A percentile compares a stretch with the other conserved stretches of the same genome.
These are phyloP conservation scores for Coffea humblotiana DNA, from an alignment of 305 asterid species.

Conservation along the genomic window DNA sequence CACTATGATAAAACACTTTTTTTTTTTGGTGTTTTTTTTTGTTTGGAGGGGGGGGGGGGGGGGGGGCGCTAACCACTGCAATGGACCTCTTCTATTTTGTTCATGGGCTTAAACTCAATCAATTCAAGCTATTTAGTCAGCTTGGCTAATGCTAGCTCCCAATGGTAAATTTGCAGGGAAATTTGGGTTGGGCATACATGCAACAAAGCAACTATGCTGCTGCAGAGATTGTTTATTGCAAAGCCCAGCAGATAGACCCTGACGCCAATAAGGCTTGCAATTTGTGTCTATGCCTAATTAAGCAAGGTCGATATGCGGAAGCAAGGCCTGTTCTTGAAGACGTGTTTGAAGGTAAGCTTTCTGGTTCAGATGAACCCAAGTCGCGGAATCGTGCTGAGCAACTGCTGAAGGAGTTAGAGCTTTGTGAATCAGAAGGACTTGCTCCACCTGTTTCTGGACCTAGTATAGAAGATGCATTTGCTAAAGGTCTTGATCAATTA, in stretches of 20 bases:
- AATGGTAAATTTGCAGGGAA: conserved; percentile 53
- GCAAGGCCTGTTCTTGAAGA: conserved; percentile 62
- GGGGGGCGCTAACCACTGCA: no score
- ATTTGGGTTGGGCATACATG: conserved; percentile 95
- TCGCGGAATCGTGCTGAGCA: conserved; percentile 49
- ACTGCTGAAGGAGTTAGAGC: conserved; percentile 55
- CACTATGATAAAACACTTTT: no score
- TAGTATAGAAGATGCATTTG: conserved; percentile 51
- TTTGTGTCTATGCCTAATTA: conserved; percentile 58
- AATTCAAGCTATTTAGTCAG: not conserved
- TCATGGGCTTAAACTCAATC: not conserved
- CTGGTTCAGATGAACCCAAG: conserved; percentile 64
- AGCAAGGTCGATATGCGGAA: conserved; percentile 55
- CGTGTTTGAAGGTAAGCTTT: conserved; percentile 41
- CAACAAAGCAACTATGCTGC: conserved; percentile 62
- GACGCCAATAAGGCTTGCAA: conserved; percentile 86
- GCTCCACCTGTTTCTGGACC: conserved; percentile 23
- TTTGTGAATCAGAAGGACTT: conserved; percentile 15
- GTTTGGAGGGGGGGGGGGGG: no score
- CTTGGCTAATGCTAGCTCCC: not conserved
- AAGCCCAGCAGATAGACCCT: conserved; percentile 72
- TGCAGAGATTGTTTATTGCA: conserved; percentile 65
- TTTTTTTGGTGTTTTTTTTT: no score
- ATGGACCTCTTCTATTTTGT: not conserved
- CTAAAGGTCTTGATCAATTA: conserved; percentile 63